Evolutionary conservation across 192 early-diverging fungal genomes (phyloP).

Genomic region (Coemansia sp.): DNA sequence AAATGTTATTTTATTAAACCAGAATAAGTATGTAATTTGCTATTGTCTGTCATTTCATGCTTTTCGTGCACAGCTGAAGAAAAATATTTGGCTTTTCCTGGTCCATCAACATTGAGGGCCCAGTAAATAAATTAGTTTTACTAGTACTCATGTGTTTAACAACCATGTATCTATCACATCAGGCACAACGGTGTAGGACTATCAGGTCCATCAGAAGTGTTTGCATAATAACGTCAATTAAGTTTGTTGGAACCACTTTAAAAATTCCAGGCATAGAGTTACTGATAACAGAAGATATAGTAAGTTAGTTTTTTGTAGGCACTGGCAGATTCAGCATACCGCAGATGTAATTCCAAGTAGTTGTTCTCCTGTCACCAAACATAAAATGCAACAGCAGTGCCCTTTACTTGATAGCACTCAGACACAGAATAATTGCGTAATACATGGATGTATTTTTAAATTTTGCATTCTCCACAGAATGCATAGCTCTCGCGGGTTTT

Average conservation of each 20-base stretch:
- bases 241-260: not conserved
- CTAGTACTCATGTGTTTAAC: not conserved
- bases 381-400: slow-evolving; percentile 9
- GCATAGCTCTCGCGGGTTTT: not conserved
- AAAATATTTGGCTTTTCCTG: slow-evolving; percentile 3
- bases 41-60: not conserved
- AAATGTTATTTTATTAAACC: too few species aligned
- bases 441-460: slow-evolving; percentile 1
- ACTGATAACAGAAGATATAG: too few species aligned
- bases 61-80: slow-evolving; percentile 8
- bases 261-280: not conserved
- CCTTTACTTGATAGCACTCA: slow-evolving; percentile 1
- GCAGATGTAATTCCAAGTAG: not conserved
- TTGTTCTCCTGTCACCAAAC: not conserved
- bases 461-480: not conserved
- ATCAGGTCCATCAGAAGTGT: not conserved
- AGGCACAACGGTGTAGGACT: not conserved
- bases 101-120: not conserved
- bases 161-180: slow-evolving; percentile 5
- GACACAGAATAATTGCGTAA: not conserved
- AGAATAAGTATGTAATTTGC: too few species aligned
- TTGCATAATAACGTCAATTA: slow-evolving; percentile 9
- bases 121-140: slow-evolving; percentile 11
- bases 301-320: too few species aligned
- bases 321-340: not conserved